A percentile compares a stretch with the other conserved stretches of the same genome.
Evolutionary conservation across 2,329 filamentous ascomycete species (phyloP).

Genomic region (Coniochaeta sp.): DNA sequence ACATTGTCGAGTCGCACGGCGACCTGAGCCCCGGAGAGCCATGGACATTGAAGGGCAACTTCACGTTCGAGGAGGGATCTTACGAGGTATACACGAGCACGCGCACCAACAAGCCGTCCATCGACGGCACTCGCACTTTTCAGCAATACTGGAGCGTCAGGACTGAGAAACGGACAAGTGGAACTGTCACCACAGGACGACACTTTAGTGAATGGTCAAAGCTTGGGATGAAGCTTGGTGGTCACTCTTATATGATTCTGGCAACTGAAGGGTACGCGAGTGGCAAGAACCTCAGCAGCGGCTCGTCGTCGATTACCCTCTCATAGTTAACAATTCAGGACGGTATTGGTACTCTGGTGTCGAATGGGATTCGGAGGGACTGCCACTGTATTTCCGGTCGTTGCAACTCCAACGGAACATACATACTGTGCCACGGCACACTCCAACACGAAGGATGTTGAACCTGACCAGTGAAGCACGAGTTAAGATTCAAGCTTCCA

Average conservation of each 20-base stretch:
- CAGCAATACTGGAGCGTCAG: slow-evolving; percentile 46
- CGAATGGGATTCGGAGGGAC: neutral
- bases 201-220: slow-evolving; percentile 49
- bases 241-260: slow-evolving; percentile 45
- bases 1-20: slow-evolving; percentile 47
- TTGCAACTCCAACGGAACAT: no score
- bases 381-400: no score
- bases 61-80: slow-evolving; percentile 42
- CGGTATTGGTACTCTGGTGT: neutral
- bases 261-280: slow-evolving; percentile 42
- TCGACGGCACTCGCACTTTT: slow-evolving; percentile 47
- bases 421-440: no score
- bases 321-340: no score
- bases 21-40: slow-evolving; percentile 40
- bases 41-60: slow-evolving; percentile 39
- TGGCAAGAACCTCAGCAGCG: slow-evolving; percentile 25
- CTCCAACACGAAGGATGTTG: no score
- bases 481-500: no score
- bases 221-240: slow-evolving; percentile 39
- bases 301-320: slow-evolving; percentile 14
- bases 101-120: slow-evolving; percentile 43
- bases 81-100: slow-evolving; percentile 45
- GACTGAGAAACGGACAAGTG: slow-evolving; percentile 39
- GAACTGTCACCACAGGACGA: slow-evolving; percentile 42
- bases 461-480: no score